Evolutionary conservation across 1,139 yeast genomes (phyloP).

Genomic region (Wickerhamiella pararugosa): DNA sequence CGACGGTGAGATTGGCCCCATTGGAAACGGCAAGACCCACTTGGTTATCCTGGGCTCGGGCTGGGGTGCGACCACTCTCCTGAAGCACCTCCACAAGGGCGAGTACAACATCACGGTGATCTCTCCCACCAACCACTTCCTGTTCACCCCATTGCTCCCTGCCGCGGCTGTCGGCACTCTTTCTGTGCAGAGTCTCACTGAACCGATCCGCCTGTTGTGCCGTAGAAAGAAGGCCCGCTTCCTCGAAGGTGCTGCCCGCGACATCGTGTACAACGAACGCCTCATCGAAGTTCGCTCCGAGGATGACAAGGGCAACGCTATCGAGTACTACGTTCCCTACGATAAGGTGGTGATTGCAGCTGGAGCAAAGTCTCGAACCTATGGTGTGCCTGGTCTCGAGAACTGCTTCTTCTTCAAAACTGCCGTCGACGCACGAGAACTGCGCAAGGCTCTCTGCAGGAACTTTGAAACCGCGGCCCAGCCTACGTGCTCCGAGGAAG

Average conservation of each 20-base stretch:
- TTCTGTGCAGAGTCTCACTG: slow-evolving; percentile 37
- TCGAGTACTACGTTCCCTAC: slow-evolving; percentile 41
- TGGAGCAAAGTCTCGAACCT: slow-evolving; percentile 49
- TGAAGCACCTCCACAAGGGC: slow-evolving; percentile 31
- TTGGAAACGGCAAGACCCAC: slow-evolving; percentile 33
- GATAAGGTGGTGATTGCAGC: slow-evolving; percentile 50
- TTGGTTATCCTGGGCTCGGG: slow-evolving; percentile 46
- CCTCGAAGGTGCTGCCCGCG: slow-evolving; percentile 41
- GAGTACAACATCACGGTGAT: slow-evolving; percentile 45
- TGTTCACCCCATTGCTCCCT: slow-evolving; percentile 45
- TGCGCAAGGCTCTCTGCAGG: slow-evolving; percentile 38
- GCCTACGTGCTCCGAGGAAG: slow-evolving; percentile 45
- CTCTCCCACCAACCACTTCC: slow-evolving; percentile 45
- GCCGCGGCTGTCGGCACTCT: slow-evolving; percentile 48
- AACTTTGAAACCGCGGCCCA: slow-evolving; percentile 44
- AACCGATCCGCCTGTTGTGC: slow-evolving; percentile 41
- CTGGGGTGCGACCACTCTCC: slow-evolving; percentile 34
- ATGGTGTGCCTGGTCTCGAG: slow-evolving; percentile 50
- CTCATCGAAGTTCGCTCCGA: slow-evolving; percentile 37
- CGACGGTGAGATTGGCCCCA: slow-evolving; percentile 33
- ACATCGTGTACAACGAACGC: slow-evolving; percentile 36
- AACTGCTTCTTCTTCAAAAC: slow-evolving; percentile 44
- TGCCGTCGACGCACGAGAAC: slow-evolving; percentile 46
- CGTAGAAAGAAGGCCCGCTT: slow-evolving; percentile 36
- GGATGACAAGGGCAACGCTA: slow-evolving; percentile 26